These are phyloP conservation scores for Aspergillus caelatus DNA, from an alignment of 2,329 filamentous ascomycete genomes.

Conservation along the genomic window DNA sequence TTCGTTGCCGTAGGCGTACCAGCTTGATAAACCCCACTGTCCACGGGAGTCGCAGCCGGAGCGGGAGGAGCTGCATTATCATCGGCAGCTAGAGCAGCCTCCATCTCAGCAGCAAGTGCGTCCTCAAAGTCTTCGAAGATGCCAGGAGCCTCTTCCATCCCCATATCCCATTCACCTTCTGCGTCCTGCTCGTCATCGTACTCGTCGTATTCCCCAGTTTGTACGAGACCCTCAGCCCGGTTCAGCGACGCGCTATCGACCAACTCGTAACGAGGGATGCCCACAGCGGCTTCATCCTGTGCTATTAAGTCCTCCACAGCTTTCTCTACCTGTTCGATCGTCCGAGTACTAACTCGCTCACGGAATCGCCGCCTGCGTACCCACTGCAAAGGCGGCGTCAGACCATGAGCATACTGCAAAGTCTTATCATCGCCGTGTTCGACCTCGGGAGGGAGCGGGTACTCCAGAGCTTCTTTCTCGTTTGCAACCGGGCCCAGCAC, in stretches of 20 bases:
- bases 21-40: conserved; percentile 28
- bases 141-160: conserved; percentile 37
- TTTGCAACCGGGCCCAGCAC: conserved; percentile 70
- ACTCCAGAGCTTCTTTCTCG: conserved; percentile 67
- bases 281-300: conserved; percentile 65
- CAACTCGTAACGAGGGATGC: conserved; percentile 64
- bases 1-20: conserved; percentile 38
- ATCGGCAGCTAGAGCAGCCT: conserved; percentile 45
- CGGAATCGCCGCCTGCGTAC: conserved; percentile 80
- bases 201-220: conserved; percentile 51
- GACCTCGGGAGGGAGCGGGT: conserved; percentile 71
- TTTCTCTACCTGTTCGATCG: conserved; percentile 82
- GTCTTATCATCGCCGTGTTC: conserved; percentile 58
- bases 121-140: conserved; percentile 44
- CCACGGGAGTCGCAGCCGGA: conserved; percentile 19
- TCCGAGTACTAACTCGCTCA: conserved; percentile 77
- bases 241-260: conserved; percentile 57
- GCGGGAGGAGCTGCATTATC: conserved; percentile 19
- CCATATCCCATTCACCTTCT: conserved; percentile 51
- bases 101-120: conserved; percentile 47
- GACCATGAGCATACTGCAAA: conserved; percentile 79
- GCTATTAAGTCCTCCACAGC: conserved; percentile 74
- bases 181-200: conserved; percentile 54
- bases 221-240: conserved; percentile 44
- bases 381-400: conserved; percentile 87